Percentiles rank a stretch among this genome's conserved stretches.
phyloP scores from a whole-genome alignment of 768 basidiomycete species.

The Mrakia frigida region DNA sequence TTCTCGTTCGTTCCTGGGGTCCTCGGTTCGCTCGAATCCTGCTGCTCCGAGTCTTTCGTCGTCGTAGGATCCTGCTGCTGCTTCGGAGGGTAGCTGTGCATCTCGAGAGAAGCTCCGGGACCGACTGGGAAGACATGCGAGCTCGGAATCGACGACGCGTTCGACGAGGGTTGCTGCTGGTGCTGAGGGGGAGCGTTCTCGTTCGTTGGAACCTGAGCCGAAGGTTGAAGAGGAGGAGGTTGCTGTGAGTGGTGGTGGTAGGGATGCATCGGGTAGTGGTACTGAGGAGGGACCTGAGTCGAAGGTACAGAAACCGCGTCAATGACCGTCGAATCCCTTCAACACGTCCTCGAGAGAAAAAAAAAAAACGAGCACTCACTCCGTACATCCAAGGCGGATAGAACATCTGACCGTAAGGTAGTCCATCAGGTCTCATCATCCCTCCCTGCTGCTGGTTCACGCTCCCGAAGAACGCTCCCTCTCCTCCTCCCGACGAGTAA shows the following conservation, averaged over 20 bases:
- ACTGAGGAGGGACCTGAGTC: neutral
- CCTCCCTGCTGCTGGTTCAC: neutral
- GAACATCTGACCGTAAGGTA: neutral
- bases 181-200: neutral
- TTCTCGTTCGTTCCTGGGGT: neutral
- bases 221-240: neutral
- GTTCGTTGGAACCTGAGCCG: neutral
- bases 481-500: neutral
- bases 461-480: neutral
- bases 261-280: neutral
- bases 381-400: conserved; percentile 4
- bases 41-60: neutral
- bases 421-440: neutral
- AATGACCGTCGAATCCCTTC: neutral
- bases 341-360: neutral
- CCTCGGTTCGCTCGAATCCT: neutral
- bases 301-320: neutral
- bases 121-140: neutral
- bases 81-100: neutral
- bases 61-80: neutral
- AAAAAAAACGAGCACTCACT: neutral
- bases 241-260: neutral
- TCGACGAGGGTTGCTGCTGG: neutral
- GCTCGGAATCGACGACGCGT: neutral
- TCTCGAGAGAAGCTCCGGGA: neutral